A percentile compares a stretch with the other conserved stretches of the same genome.
Evolutionary conservation across 2,329 filamentous ascomycete species (phyloP).

Genomic region (Aspergillus melleus): DNA sequence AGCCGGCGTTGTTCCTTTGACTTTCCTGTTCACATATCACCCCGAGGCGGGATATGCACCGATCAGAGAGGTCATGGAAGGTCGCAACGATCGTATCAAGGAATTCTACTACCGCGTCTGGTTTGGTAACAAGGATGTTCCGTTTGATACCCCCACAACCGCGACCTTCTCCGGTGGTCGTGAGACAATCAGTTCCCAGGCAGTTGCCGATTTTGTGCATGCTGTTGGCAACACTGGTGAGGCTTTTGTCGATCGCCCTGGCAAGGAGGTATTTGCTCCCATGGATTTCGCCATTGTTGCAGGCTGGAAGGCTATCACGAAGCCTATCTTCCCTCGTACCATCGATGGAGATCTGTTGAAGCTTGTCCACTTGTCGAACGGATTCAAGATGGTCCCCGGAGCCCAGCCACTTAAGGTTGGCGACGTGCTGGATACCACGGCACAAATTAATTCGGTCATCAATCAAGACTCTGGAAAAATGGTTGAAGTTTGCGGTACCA

Average conservation of each 20-base stretch:
- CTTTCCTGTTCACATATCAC: slow-evolving; percentile 87
- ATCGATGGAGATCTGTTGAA: slow-evolving; percentile 96
- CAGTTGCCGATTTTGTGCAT: slow-evolving; percentile 98
- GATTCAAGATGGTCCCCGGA: slow-evolving; percentile 96
- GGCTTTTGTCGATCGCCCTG: slow-evolving; percentile 92
- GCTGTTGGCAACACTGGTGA: slow-evolving; percentile 97
- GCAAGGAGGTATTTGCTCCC: slow-evolving; percentile 89
- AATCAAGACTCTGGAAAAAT: slow-evolving; percentile 99
- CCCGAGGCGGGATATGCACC: slow-evolving; percentile 97
- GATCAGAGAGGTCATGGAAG: slow-evolving; percentile 93
- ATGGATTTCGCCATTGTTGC: slow-evolving; percentile 99
- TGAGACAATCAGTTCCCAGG: slow-evolving; percentile 82
- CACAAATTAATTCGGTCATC: slow-evolving; percentile 95
- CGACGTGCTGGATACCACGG: slow-evolving; percentile 86
- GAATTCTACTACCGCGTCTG: slow-evolving; percentile 98
- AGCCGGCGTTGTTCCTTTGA: slow-evolving; percentile 76
- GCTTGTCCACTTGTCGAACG: slow-evolving; percentile 94
- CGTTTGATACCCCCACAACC: slow-evolving; percentile 81
- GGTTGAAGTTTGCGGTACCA: slow-evolving; percentile 99
- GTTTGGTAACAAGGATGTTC: slow-evolving; percentile 84
- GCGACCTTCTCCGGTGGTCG: slow-evolving; percentile 88
- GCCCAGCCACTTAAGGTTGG: slow-evolving; percentile 94
- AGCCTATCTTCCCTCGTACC: slow-evolving; percentile 95
- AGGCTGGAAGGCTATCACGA: slow-evolving; percentile 98
- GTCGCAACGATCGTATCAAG: slow-evolving; percentile 96